Evolutionary conservation across 2,329 filamentous ascomycete genomes (phyloP).

Genomic region (Fusarium sp.): DNA sequence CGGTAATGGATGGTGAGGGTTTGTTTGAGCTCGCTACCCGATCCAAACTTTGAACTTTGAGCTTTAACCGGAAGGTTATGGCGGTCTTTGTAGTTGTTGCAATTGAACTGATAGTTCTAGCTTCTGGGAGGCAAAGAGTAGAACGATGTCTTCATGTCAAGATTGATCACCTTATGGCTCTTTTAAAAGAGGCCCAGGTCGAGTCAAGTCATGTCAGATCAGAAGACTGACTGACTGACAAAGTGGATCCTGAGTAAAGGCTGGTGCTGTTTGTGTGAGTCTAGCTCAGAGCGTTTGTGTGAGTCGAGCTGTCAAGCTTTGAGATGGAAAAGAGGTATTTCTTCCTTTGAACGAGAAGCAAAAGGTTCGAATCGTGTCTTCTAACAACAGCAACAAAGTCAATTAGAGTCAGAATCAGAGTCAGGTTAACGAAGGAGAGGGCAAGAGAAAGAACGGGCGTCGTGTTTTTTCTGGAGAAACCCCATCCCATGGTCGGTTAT

Average conservation of each 20-base stretch:
- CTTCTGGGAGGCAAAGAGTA: slow-evolving; percentile 3
- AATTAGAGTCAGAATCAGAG: slow-evolving; percentile 9
- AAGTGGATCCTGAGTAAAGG: slow-evolving; percentile 32
- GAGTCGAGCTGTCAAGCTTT: slow-evolving; percentile 6
- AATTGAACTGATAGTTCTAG: slow-evolving; percentile 11
- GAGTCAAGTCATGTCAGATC: slow-evolving; percentile 37
- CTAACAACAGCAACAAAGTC: slow-evolving; percentile 7
- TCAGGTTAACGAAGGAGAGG: slow-evolving; percentile 32
- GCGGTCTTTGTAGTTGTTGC: no score
- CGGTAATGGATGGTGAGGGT: slow-evolving; percentile 16
- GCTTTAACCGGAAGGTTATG: background rate
- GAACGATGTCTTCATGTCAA: slow-evolving; percentile 3
- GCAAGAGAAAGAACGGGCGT: slow-evolving; percentile 32
- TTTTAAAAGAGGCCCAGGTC: slow-evolving; percentile 30
- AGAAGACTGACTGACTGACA: slow-evolving; percentile 31
- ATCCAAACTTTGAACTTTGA: slow-evolving; percentile 15
- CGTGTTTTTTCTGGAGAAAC: slow-evolving; percentile 45
- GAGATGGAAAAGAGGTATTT: background rate
- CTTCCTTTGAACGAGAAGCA: slow-evolving; percentile 7
- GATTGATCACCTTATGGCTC: slow-evolving; percentile 14
- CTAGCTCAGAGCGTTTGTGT: background rate
- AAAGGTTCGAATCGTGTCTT: slow-evolving; percentile 13
- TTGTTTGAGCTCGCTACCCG: slow-evolving; percentile 16
- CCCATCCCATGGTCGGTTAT: slow-evolving; percentile 24
- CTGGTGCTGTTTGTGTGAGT: slow-evolving; percentile 9